Conservation (phyloP, 495 filamentous ascomycete genomes). For the Trichoderma erinaceum region DNA sequence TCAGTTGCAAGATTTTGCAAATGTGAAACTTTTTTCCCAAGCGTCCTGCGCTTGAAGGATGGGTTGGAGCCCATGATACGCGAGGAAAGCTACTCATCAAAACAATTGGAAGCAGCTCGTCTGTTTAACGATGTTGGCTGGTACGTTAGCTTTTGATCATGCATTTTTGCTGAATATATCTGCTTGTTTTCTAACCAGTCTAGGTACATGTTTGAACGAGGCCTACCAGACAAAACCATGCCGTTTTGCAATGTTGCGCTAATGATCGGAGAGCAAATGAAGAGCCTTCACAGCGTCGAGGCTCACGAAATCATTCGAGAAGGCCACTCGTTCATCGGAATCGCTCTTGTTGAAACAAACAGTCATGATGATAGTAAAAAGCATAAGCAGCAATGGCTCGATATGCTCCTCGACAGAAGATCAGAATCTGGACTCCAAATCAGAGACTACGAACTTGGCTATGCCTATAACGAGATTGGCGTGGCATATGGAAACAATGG, state of each 20-base stretch:
- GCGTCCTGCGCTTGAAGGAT: too few species aligned
- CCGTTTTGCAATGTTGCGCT: background rate
- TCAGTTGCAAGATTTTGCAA: too few species aligned
- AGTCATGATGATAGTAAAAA: background rate
- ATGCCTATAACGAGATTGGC: background rate
- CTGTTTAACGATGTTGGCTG: background rate
- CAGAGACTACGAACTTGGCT: background rate
- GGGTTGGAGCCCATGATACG: too few species aligned
- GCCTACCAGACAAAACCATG: background rate
- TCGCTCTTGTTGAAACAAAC: background rate
- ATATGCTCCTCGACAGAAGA: background rate
- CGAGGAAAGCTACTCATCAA: too few species aligned
- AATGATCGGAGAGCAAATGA: background rate
- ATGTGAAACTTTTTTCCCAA: too few species aligned
- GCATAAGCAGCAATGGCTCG: background rate
- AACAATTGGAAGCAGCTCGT: background rate
- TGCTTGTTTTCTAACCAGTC: background rate
- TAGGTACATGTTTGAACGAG: background rate
- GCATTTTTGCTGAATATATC: background rate
- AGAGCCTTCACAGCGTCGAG: background rate
- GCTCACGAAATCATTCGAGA: background rate
- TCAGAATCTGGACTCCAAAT: background rate
- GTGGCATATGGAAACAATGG: background rate
- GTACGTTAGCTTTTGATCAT: background rate
- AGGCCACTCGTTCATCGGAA: background rate